phyloP scores from a whole-genome alignment of 1,284 basidiomycete species.

The Exsudoporus floridanus region DNA sequence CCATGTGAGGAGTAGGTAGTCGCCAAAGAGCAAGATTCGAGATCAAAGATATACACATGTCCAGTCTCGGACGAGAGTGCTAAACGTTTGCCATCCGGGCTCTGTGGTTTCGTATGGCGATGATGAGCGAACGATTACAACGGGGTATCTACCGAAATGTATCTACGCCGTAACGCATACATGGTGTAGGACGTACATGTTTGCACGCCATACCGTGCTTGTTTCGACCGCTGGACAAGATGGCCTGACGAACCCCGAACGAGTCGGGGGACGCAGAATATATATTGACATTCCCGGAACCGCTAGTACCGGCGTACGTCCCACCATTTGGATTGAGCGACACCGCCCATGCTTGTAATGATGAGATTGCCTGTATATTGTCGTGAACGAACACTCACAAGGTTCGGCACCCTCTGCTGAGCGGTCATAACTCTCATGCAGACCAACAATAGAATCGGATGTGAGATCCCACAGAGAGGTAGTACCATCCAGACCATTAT shows the following conservation, averaged over 20 bases:
- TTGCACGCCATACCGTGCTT: constrained; percentile 82
- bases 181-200: constrained; percentile 57
- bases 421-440: constrained; percentile 70
- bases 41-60: constrained; percentile 79
- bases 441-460: constrained; percentile 56
- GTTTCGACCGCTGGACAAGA: constrained; percentile 65
- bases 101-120: constrained; percentile 45
- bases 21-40: constrained; percentile 60
- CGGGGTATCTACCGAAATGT: constrained; percentile 1
- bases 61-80: constrained; percentile 80
- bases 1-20: constrained; percentile 81
- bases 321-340: constrained; percentile 72
- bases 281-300: constrained; percentile 69
- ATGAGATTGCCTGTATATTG: not conserved
- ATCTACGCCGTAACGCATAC: constrained; percentile 5
- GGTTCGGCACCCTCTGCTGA: constrained; percentile 59
- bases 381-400: constrained; percentile 51
- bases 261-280: constrained; percentile 58
- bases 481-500: constrained; percentile 79
- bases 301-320: constrained; percentile 78
- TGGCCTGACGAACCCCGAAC: constrained; percentile 60
- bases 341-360: constrained; percentile 70
- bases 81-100: constrained; percentile 77
- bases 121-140: constrained; percentile 11
- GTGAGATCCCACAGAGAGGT: constrained; percentile 71